Percentiles rank a stretch among this genome's conserved stretches.
These are phyloP conservation scores for Hirschioporus abietinus DNA, from an alignment of 768 basidiomycete species.

Conservation along the genomic window DNA sequence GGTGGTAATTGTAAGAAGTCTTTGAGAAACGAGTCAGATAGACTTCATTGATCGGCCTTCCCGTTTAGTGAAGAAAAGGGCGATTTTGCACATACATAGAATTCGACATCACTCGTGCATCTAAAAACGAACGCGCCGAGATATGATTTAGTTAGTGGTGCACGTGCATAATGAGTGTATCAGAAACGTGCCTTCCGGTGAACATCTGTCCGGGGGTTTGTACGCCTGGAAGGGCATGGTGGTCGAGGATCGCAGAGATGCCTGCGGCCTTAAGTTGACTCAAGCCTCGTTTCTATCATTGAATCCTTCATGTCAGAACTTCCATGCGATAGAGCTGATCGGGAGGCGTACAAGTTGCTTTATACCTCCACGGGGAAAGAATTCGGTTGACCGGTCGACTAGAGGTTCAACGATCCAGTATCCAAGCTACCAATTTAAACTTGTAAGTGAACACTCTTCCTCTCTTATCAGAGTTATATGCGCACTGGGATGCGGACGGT, in stretches of 20 bases:
- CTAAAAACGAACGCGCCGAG: conserved; percentile 27
- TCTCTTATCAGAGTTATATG: background rate
- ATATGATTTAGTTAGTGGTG: background rate
- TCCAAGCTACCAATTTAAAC: conserved; percentile 45
- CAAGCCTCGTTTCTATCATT: conserved; percentile 54
- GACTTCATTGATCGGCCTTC: conserved; percentile 6
- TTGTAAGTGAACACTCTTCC: background rate
- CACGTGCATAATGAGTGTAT: background rate
- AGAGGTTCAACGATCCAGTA: conserved; percentile 79
- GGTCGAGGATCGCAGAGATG: conserved; percentile 62
- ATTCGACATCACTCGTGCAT: conserved; percentile 63
- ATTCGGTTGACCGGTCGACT: conserved; percentile 56
- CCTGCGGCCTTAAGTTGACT: conserved; percentile 53
- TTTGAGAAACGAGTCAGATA: conserved; percentile 19
- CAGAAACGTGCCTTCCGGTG: conserved; percentile 50
- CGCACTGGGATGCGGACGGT: conserved; percentile 73
- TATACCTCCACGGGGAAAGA: conserved; percentile 68
- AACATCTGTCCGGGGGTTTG: conserved; percentile 58
- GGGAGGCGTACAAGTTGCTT: conserved; percentile 45
- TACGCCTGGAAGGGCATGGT: conserved; percentile 70
- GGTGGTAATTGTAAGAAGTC: conserved; percentile 69
- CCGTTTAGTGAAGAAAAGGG: background rate
- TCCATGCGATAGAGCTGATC: background rate
- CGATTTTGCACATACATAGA: conserved; percentile 49
- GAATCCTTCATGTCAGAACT: background rate